Base-by-base conservation (phyloP, 2,329 filamentous ascomycete species). In the Madurella mycetomatis region DNA sequence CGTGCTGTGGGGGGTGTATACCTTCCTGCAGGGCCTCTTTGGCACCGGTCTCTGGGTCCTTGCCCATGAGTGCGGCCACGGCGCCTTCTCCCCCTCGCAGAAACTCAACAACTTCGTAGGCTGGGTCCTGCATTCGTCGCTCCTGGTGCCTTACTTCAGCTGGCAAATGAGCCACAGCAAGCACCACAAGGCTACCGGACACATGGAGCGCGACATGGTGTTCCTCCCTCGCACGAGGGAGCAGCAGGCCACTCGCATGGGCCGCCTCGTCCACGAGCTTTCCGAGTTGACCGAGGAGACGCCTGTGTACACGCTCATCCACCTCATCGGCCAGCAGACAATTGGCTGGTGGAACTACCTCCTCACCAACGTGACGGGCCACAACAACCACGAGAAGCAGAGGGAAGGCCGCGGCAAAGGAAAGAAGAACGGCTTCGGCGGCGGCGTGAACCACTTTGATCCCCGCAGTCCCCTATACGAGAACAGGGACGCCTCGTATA, bases 131-230 rank as follows among this genome's bases (percentile, higher is more conserved):
- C 68, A 70, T 61, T 68, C 67, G 9, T 44, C 62, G 13, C 62
- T 70, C 18, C 60, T 69, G 53, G 92, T 99, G 47, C 94, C 94
- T 18, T 99, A 97, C 79, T 99, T 96, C 79, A 95, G 90, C 70
- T 99, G 94, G 94, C 95, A 99, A 78, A 92, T 97, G 75, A 96
- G 91, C 63, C 94, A 99, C 78, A 88, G 90, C 78, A 96, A 96
- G 84, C 94, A 99, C 80, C 94, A 99, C 88, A 97, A 97, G 83
- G 91, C 92, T 61, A 99, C 94, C 40, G 94, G 92, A 66, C 84
- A 99, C 80, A 86, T 99, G 76, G 91, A 95, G 76, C 90, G 92
- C 64, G 94, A 99, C 75, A 99, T 99, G 94, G 94, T 97, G 60
- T 97, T 96, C 71, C 80, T 97, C n/a, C 94, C 94, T 57, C 90